A percentile compares a stretch with the other conserved stretches of the same genome.
phyloP scores from a whole-genome alignment of 441 rosid genomes.

The Arabidopsis hybrid region DNA sequence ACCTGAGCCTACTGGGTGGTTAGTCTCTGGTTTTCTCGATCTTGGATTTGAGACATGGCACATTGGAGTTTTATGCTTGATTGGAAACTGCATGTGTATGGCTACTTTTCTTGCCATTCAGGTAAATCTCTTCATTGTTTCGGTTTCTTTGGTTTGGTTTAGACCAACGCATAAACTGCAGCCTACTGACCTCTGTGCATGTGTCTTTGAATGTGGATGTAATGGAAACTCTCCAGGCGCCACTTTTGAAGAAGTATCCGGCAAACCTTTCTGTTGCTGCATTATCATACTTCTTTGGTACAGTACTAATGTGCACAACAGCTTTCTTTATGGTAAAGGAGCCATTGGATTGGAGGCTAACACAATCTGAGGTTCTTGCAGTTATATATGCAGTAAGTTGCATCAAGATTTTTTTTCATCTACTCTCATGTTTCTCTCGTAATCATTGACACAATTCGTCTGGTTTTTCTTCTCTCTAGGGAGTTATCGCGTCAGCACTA shows the following conservation, averaged over 20 bases:
- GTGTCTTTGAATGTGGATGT: conserved; percentile 26
- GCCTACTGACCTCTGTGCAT: conserved; percentile 14
- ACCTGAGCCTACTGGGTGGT: conserved; percentile 92
- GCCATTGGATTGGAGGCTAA: conserved; percentile 85
- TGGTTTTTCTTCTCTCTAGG: conserved; percentile 50
- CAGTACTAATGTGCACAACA: conserved; percentile 74
- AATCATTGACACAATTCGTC: background rate
- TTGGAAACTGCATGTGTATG: conserved; percentile 98
- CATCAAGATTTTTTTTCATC: background rate
- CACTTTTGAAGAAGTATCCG: conserved; percentile 81
- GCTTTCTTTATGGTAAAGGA: conserved; percentile 70
- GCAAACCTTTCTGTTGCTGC: conserved; percentile 93
- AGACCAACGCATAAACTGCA: conserved; percentile 3
- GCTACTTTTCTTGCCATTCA: conserved; percentile 92
- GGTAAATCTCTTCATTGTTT: conserved; percentile 55
- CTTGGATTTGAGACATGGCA: conserved; percentile 80
- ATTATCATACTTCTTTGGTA: conserved; percentile 81
- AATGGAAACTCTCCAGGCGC: conserved; percentile 68
- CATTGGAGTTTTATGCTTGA: conserved; percentile 90
- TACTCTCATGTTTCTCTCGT: conserved; percentile 15
- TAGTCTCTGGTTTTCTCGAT: conserved; percentile 62
- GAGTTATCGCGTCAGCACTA: conserved; percentile 85
- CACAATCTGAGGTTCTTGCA: conserved; percentile 79
- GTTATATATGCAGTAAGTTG: conserved; percentile 93
- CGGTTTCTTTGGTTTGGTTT: conserved; percentile 19